Evolutionary conservation across 805 yeast species (phyloP), one percentile per base, ranked within the genome.

Genomic region (Candida xyloterini): DNA sequence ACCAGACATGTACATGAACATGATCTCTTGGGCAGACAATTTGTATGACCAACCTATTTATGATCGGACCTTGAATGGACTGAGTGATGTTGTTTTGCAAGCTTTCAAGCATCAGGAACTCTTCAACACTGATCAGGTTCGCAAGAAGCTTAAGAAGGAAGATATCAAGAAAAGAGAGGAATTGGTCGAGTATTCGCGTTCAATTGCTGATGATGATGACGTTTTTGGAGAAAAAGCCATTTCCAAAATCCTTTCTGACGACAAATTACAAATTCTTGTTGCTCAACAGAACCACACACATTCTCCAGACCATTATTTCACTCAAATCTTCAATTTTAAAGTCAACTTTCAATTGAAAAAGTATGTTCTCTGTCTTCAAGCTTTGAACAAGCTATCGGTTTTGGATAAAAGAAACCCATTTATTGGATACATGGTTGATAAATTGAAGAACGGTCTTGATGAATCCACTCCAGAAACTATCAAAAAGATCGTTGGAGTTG

Each of bases 1-100:
- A 6, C 81, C 91, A 18, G 75, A 95, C 48, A 81, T 91, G 7
- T 93, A 91, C 57, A 51, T 85, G 21, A 81, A 79, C 14, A 77
- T 86, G 76, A 50, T 90, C 35, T 62, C 69, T 34, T 93, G 98
- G 98, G 95, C 81, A 41, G 95, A 90, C 59, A 59, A 65, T 15
- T 60, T 93, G 32, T 89, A 71, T 57, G 58, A 77, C 7, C 78
- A 84, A 24, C 88, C 95, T 3, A 73, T 84, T 37, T 87, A 77
- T 55, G 68, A 75, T n/a, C 74, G 93, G 39, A 85, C 85, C 1
- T 69, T 82, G 43, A 62, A 66, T 31, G 95, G 93, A 1, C 74
- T 88, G 25, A 63, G 81, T 20, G 63, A 70, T 14, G 60, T 85
- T 26, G 77, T 80, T 50, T 65, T 82, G 35, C 74, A 71, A 25